Percentiles rank a stretch among this genome's conserved stretches.
phyloP scores from a whole-genome alignment of 352 stramenopile genomes.

The Globisporangium canariense region DNA sequence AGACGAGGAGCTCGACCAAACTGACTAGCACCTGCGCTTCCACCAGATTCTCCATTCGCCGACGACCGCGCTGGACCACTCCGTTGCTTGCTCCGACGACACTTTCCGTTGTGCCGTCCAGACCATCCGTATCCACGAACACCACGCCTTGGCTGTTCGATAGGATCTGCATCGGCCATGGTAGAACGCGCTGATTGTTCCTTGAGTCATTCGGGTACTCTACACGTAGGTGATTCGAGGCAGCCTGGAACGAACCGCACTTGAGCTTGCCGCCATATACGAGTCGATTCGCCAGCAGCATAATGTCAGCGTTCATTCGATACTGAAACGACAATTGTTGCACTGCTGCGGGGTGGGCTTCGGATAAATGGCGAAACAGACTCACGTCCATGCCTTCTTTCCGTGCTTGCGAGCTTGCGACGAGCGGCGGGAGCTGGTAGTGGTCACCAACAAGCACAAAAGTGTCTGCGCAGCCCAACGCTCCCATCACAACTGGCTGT shows the following conservation, averaged over 20 bases:
- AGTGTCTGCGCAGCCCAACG: constrained; percentile 89
- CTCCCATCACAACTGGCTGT: constrained; percentile 92
- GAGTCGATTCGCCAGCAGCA: constrained; percentile 93
- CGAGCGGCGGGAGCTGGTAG: constrained; percentile 97
- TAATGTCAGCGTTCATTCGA: constrained; percentile 97
- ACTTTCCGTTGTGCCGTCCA: constrained; percentile 22
- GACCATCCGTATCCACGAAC: constrained; percentile 85
- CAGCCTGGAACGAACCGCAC: constrained; percentile 73
- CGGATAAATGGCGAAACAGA: constrained; percentile 90
- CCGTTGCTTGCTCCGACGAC: neutral
- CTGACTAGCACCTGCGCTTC: constrained; percentile 71
- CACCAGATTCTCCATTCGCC: constrained; percentile 69
- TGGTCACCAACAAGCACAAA: constrained; percentile 98
- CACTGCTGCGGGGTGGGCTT: constrained; percentile 88
- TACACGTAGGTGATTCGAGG: constrained; percentile 43
- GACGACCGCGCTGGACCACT: constrained; percentile 13
- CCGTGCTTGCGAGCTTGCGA: constrained; percentile 86
- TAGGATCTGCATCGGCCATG: constrained; percentile 32
- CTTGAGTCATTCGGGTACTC: neutral
- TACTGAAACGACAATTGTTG: constrained; percentile 97
- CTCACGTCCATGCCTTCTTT: constrained; percentile 83
- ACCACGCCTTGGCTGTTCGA: constrained; percentile 52
- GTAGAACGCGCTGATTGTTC: constrained; percentile 5
- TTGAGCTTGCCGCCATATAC: constrained; percentile 93
- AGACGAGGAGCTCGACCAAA: constrained; percentile 65